These are phyloP conservation scores for Macrophomina phaseolina DNA, from an alignment of 2,329 filamentous ascomycete genomes.

Conservation along the genomic window DNA sequence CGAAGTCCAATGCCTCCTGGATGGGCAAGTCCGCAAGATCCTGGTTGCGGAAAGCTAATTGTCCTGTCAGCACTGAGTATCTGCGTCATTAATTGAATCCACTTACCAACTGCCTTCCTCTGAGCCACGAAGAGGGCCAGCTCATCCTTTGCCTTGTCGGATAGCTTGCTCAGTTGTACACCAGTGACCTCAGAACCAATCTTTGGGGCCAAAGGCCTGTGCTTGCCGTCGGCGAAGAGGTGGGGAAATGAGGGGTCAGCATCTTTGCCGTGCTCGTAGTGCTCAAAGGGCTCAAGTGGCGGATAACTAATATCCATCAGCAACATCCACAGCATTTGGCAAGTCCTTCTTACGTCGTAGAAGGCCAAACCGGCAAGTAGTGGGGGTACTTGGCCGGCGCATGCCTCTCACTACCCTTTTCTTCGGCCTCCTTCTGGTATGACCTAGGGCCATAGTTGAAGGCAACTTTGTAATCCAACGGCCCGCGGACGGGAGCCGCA, in stretches of 20 bases:
- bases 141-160: slow-evolving; percentile 73
- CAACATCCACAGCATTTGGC: slow-evolving; percentile 22
- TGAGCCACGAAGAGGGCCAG: slow-evolving; percentile 76
- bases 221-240: slow-evolving; percentile 62
- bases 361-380: slow-evolving; percentile 76
- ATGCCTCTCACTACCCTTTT: slow-evolving; percentile 60
- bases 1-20: slow-evolving; percentile 70
- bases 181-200: slow-evolving; percentile 76
- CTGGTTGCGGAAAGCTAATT: slow-evolving; percentile 71
- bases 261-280: slow-evolving; percentile 77
- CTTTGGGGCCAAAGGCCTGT: slow-evolving; percentile 70
- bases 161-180: slow-evolving; percentile 73
- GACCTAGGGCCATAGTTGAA: slow-evolving; percentile 49
- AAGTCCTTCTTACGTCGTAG: slow-evolving; percentile 51
- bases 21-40: slow-evolving; percentile 71
- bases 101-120: slow-evolving; percentile 72
- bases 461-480: slow-evolving; percentile 49
- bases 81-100: background rate
- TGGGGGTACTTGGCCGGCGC: slow-evolving; percentile 69
- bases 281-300: slow-evolving; percentile 71
- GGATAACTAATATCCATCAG: slow-evolving; percentile 55
- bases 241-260: slow-evolving; percentile 73
- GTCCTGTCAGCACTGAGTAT: background rate
- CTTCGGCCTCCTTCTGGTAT: slow-evolving; percentile 57
- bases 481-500: slow-evolving; percentile 27